Percentiles rank a stretch among this genome's conserved stretches.
Conservation (phyloP, 1,284 basidiomycete genomes). For the Lentinula novae-zelandiae region DNA sequence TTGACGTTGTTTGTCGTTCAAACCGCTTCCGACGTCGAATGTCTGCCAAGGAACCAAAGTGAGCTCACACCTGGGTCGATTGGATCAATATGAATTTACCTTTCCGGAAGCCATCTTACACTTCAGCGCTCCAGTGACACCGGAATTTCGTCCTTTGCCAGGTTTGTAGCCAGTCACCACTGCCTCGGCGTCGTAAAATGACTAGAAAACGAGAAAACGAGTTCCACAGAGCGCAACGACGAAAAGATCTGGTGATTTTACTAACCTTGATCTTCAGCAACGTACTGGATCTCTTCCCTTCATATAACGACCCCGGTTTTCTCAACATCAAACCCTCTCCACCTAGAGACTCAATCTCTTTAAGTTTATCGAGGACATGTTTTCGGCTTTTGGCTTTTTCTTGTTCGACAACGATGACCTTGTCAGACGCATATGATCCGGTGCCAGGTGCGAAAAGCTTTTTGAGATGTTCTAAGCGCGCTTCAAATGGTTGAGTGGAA, state of each 20-base stretch:
- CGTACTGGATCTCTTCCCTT: conserved; percentile 47
- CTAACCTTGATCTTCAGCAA: conserved; percentile 60
- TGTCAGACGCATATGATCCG: conserved; percentile 38
- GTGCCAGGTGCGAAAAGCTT: conserved; percentile 41
- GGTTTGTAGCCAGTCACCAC: conserved; percentile 53
- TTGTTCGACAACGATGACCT: conserved; percentile 53
- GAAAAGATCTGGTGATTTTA: background rate
- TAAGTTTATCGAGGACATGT: conserved; percentile 52
- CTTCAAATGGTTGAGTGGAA: conserved; percentile 49
- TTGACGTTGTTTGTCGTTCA: conserved; percentile 49
- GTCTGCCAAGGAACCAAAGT: conserved; percentile 26
- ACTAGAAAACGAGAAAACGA: conserved; percentile 25
- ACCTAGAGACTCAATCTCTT: conserved; percentile 50
- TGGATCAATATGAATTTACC: conserved; percentile 25
- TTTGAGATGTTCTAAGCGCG: conserved; percentile 45
- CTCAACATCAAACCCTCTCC: conserved; percentile 73
- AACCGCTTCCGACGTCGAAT: conserved; percentile 55
- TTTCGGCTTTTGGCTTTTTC: conserved; percentile 40
- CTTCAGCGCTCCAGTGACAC: conserved; percentile 50
- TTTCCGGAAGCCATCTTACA: conserved; percentile 65
- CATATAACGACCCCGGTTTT: conserved; percentile 51
- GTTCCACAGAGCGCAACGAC: background rate
- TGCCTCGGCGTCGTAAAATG: conserved; percentile 67
- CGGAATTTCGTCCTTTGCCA: conserved; percentile 53
- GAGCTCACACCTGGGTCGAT: background rate